phyloP scores from a whole-genome alignment of 768 basidiomycete species.

The Naganishia kalamii region DNA sequence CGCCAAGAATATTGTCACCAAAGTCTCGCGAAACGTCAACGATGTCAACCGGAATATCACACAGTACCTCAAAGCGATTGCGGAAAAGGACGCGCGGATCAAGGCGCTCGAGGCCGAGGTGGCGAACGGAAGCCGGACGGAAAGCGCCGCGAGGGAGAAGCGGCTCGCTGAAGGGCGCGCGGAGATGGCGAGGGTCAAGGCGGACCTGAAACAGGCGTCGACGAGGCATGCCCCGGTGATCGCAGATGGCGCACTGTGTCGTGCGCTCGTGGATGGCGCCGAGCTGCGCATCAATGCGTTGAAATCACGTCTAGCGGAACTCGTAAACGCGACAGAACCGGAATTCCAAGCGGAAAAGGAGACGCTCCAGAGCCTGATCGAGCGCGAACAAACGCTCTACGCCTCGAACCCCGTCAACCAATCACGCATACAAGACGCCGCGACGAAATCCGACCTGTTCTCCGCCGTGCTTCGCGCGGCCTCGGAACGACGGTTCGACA shows the following conservation, averaged over 20 bases:
- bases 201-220: conserved; percentile 24
- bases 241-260: conserved; percentile 29
- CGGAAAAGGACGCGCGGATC: conserved; percentile 75
- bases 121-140: conserved; percentile 60
- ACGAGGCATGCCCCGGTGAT: conserved; percentile 20
- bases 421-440: conserved; percentile 20
- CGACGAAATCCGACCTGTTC: conserved; percentile 26
- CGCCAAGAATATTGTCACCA: conserved; percentile 96
- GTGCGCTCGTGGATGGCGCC: conserved; percentile 35
- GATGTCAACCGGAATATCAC: conserved; percentile 92
- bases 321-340: conserved; percentile 21
- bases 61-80: conserved; percentile 90
- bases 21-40: conserved; percentile 87
- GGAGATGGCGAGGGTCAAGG: conserved; percentile 23
- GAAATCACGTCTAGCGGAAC: conserved; percentile 27
- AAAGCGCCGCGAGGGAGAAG: conserved; percentile 61
- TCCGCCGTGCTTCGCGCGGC: conserved; percentile 26
- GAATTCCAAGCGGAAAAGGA: conserved; percentile 26
- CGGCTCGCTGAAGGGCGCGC: conserved; percentile 55
- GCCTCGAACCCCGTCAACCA: conserved; percentile 27
- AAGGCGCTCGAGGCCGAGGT: conserved; percentile 79
- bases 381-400: conserved; percentile 28
- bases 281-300: conserved; percentile 30
- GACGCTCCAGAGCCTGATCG: conserved; percentile 24
- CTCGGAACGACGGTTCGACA: conserved; percentile 28